These are phyloP conservation scores for Digitaria exilis DNA, from an alignment of 202 grass and related monocot genomes.

Conservation along the genomic window DNA sequence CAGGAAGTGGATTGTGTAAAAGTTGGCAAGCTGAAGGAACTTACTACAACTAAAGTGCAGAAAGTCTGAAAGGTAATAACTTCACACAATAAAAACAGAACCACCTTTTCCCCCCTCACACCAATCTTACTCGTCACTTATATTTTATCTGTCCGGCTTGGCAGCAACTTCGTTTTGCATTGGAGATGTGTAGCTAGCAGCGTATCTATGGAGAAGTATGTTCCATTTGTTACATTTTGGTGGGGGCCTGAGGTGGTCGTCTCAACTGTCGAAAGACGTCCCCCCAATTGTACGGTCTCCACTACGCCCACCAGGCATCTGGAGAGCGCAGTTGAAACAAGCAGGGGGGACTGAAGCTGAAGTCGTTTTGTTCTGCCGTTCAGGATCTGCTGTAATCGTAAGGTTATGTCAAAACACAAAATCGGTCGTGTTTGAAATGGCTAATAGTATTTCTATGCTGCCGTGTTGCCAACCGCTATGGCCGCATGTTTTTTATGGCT, in stretches of 20 bases:
- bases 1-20: slow-evolving; percentile 58
- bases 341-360: neutral
- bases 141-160: neutral
- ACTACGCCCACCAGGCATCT: neutral
- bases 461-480: neutral
- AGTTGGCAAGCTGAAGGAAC: slow-evolving; percentile 48
- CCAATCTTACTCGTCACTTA: neutral
- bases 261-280: neutral
- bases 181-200: slow-evolving; percentile 14
- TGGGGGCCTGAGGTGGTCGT: slow-evolving; percentile 2
- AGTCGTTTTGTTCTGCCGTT: slow-evolving; percentile 30
- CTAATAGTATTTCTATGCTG: slow-evolving; percentile 4
- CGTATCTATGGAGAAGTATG: slow-evolving; percentile 18
- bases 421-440: slow-evolving; percentile 26
- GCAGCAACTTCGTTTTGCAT: slow-evolving; percentile 21
- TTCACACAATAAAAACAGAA: neutral
- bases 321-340: neutral
- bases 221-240: slow-evolving; percentile 24
- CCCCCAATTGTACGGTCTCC: neutral
- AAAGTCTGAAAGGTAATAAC: slow-evolving; percentile 42
- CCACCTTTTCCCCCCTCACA: neutral
- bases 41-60: slow-evolving; percentile 48
- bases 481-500: neutral
- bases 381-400: slow-evolving; percentile 37
- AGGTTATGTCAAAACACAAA: slow-evolving; percentile 36